Evolutionary conservation across 2,329 filamentous ascomycete genomes (phyloP), one percentile per base, ranked within the genome.

Genomic region (Stylonectria norvegica): DNA sequence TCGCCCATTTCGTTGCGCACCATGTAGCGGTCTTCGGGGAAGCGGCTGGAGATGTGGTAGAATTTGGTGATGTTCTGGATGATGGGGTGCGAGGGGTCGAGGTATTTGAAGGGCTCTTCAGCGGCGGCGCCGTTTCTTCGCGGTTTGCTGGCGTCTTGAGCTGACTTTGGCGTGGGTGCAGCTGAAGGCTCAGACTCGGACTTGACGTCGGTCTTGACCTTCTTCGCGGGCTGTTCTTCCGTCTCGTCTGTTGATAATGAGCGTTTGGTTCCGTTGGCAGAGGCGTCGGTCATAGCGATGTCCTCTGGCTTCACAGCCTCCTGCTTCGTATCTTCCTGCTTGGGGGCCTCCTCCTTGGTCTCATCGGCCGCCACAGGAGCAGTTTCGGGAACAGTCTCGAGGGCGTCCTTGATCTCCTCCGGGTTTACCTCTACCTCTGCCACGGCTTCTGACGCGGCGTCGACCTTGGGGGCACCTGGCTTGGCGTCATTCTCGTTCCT

Each of bases 41-140:
- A 98, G 34, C 85, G 83, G 0, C 81, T 65, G 0, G 88, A 90
- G 48, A 97, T 74, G 38, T 85, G 75, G 70, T 97, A 98, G 69
- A 97, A 97, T 3, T 78, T 65, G 56, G 83, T 85, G 58, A 98
- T 91, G 40, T 76, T 75, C 47, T 81, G 64, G 38, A 98, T 83
- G 44, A 93, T 87, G 3, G 81, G 70, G 61, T 96, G 87, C 18
- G 84, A 76, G 0, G 80, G 67, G 7, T 82, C 66, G 28, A 98
- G 77, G 61, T 89, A 98, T 62, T 95, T 96, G 76, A 95, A 98
- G 4, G 90, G 87, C 63, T 98, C 93, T 64, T 97, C 93, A n/a
- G n/a, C n/a, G 50, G 82, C 75, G 12, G 78, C 78, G 34, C 71
- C 73, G 43, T 73, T 73, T 61, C 60, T 66, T 61, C 56, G 65